Evolutionary conservation across 257 asterid genomes (phyloP), one percentile per base, ranked within the genome.

Genomic region (Solanum chiquidenum): DNA sequence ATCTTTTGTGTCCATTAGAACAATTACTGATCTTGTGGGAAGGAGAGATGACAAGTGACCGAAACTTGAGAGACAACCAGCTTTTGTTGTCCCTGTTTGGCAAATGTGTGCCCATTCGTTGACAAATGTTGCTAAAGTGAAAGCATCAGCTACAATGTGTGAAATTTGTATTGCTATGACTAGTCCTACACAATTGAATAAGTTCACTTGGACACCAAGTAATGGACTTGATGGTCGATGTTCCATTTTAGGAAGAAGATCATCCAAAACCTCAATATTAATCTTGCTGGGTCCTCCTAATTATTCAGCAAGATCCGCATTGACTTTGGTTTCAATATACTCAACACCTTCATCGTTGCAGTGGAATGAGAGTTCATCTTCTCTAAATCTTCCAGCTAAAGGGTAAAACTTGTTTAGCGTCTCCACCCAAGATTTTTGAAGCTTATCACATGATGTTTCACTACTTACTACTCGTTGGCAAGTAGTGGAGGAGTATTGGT

Each of bases 191-290:
- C 69, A 64, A n/a, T 10, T 10, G 4, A n/a, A 64, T n/a, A n/a
- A 2, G 33, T 64, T 64, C 72, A n/a, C 72, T 10, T 64, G 33
- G 33, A 64, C 10, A 3, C 16, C 33, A 64, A 64, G 33, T n/a
- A 64, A 10, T 64, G 72, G 33, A n/a, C 69, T 23, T 62, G 72
- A 25, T 25, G 18, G 72, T 2, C 62, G 58, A 10, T 90, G 49
- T 10, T 42, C 14, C 89, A 0, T 64, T 62, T 1, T 42, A 42
- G 87, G 91, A 60, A 91, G 90, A 74, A 91, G 83, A 38, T 76
- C 12, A 49, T 60, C 18, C 23, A 87, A 37, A 4, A 87, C 49
- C 18, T 88, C 86, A 3, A 40, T 31, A 3, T 79, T 31, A 3
- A 38, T 38, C 42, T 38, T 38, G 10, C 55, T 49, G 62, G 42